A percentile compares a stretch with the other conserved stretches of the same genome.
These are phyloP conservation scores for Styphnolobium japonicum DNA, from an alignment of 306 rosid species.

Conservation along the genomic window DNA sequence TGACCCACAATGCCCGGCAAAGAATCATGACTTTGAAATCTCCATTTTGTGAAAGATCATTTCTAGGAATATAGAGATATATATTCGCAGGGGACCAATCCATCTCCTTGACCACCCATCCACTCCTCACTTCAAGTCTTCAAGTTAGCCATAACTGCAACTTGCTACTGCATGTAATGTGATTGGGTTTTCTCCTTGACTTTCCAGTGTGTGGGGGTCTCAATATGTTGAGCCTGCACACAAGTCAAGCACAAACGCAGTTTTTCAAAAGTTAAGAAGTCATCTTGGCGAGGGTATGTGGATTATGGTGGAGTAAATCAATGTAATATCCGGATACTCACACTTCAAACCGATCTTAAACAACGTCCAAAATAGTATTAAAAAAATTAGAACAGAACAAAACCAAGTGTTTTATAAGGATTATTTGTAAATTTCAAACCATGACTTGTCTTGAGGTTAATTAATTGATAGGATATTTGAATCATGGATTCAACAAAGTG, in stretches of 20 bases:
- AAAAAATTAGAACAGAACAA: too few species aligned
- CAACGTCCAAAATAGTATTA: too few species aligned
- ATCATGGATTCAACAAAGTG: too few species aligned
- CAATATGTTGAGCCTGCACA: background rate
- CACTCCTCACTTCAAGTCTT: background rate
- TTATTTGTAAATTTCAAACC: too few species aligned
- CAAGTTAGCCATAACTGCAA: background rate
- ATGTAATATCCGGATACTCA: background rate
- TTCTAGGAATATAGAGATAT: background rate
- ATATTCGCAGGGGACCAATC: background rate
- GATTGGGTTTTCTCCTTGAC: background rate
- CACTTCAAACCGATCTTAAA: background rate
- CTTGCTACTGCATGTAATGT: background rate
- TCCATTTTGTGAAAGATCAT: slow-evolving; percentile 16
- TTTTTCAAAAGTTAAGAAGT: background rate
- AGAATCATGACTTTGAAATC: slow-evolving; percentile 37
- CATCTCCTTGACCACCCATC: background rate
- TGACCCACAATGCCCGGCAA: slow-evolving; percentile 40
- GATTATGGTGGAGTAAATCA: background rate
- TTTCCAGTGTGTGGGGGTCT: background rate
- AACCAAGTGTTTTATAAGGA: too few species aligned
- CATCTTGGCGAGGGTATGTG: background rate
- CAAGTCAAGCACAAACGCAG: background rate
- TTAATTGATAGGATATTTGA: too few species aligned
- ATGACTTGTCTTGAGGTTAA: too few species aligned